Base-by-base conservation (phyloP, 306 rosid genomes). In the Hylodesmum podocarpum region DNA sequence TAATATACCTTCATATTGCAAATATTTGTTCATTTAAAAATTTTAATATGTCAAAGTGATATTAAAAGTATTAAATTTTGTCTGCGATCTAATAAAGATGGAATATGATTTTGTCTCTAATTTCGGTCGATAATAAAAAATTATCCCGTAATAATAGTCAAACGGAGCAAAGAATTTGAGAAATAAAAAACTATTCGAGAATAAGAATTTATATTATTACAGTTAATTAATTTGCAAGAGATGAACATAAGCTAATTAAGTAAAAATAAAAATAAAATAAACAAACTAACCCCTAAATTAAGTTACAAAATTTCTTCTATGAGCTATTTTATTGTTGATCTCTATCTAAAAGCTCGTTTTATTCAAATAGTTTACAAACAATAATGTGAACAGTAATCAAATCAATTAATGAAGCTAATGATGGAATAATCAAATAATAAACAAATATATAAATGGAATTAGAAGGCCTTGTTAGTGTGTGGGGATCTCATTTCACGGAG, bases 401-500 rank as follows among this genome's bases (percentile, higher is more conserved):
- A 59, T 31, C 12, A 28, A 0, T 3, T 8, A 28, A 0, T 3
- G 5, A 31, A 22, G 55, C 9, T 13, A 5, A 33, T n/a, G 9
- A 33, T n/a, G 3, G 29, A 76, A 50, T 24, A 64, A 1, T 18
- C 1, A 15, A 16, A 0, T 51, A 9, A 0, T 0, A 1, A 28
- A 36, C 1, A 36, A 6, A 36, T 22, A 10, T 13, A 61, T 14
- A 14, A 19, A 49, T 7, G 25, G 8, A 28, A 12, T 15, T 44
- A 58, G 8, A 43, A 13, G 66, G 55, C 21, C 77, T 66, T 53
- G 3, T 16, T 70, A 51, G 80, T 75, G 40, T 78, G 89, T 19
- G 94, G 88, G 0, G 94, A 89, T 82, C 50, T 87, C 51, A 79
- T 81, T 15, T 84, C 83, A 13, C 94, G 89, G 14, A 72, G 74